Percentiles rank a stretch among this genome's conserved stretches.
Evolutionary conservation across 257 asterid species (phyloP).

Genomic region (Primulina huaijiensis): DNA sequence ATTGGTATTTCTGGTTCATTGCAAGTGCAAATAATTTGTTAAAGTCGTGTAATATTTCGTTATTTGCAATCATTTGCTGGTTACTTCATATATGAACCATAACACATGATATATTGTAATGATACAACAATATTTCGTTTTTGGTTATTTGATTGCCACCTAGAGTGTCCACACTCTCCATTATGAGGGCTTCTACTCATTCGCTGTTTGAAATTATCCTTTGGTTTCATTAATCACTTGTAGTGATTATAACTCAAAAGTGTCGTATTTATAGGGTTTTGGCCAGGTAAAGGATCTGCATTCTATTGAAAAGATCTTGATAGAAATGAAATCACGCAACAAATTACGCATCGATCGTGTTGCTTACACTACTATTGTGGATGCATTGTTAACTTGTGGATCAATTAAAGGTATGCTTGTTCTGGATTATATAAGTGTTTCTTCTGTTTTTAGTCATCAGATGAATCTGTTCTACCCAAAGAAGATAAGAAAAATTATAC

Average conservation of each 20-base stretch:
- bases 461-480: conserved; percentile 10
- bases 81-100: conserved; percentile 19
- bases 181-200: not conserved
- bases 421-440: conserved; percentile 20
- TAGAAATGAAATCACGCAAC: conserved; percentile 52
- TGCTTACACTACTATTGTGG: conserved; percentile 56
- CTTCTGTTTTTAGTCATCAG: conserved; percentile 5
- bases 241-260: not conserved
- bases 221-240: not conserved
- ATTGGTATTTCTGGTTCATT: conserved; percentile 16
- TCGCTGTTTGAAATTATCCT: not conserved
- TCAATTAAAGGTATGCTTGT: conserved; percentile 47
- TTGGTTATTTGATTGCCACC: not conserved
- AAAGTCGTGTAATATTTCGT: not conserved
- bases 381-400: conserved; percentile 59
- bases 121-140: not conserved
- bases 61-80: not conserved
- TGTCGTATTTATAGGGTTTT: conserved; percentile 50
- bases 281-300: conserved; percentile 48
- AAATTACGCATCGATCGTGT: conserved; percentile 55
- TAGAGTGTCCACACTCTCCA: not conserved
- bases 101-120: not conserved
- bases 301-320: conserved; percentile 41
- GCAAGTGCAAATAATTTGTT: not conserved
- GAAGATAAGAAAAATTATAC: conserved; percentile 1